These are phyloP conservation scores for Kodamaea arcana DNA, from an alignment of 1,139 yeast genomes.

Conservation along the genomic window DNA sequence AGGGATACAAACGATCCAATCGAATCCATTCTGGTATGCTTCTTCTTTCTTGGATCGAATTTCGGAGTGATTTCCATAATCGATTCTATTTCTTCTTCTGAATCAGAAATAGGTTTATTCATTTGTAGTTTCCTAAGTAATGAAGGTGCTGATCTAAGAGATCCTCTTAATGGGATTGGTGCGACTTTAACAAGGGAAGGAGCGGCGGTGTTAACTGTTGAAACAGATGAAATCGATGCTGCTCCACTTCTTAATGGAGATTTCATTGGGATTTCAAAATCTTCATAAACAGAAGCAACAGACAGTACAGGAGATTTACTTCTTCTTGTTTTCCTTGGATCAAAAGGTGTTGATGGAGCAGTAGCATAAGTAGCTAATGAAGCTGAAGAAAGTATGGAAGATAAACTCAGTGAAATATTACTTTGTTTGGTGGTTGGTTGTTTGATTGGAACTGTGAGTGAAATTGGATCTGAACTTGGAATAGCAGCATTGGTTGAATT, in stretches of 20 bases:
- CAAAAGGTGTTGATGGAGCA: constrained; percentile 17
- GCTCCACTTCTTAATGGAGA: constrained; percentile 14
- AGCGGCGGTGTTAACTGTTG: constrained; percentile 3
- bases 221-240: constrained; percentile 1
- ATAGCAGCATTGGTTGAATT: constrained; percentile 22
- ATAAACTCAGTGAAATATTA: constrained; percentile 13
- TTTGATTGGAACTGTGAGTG: constrained; percentile 24
- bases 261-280: constrained; percentile 11
- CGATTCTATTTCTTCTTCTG: constrained; percentile 5
- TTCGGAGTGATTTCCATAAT: neutral
- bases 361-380: constrained; percentile 12
- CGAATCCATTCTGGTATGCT: constrained; percentile 13
- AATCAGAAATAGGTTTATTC: constrained; percentile 5
- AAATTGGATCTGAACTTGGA: constrained; percentile 22
- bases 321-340: constrained; percentile 20
- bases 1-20: constrained; percentile 8
- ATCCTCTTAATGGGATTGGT: neutral
- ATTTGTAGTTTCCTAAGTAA: constrained; percentile 6
- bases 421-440: constrained; percentile 7
- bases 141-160: constrained; percentile 4
- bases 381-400: constrained; percentile 13
- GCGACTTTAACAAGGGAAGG: neutral
- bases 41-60: constrained; percentile 15
- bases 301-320: constrained; percentile 14
- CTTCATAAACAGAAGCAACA: constrained; percentile 13